A percentile compares a stretch with the other conserved stretches of the same genome.
Conservation (phyloP, 306 rosid species). For the Casuarina glauca region DNA sequence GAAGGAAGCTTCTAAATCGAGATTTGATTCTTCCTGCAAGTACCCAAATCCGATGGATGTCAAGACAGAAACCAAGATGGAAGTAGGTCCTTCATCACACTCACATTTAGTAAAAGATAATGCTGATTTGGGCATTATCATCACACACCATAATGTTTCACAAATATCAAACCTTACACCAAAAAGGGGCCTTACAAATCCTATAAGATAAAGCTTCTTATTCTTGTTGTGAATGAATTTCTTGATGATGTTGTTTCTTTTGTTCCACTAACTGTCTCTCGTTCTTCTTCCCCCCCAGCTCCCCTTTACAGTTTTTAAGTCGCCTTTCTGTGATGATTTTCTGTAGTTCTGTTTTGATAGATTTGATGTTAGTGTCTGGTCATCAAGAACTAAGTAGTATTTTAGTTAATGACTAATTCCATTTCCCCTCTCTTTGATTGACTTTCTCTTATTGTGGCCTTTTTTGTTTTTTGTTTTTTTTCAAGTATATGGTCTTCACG, state of each 20-base stretch:
- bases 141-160: slow-evolving; percentile 28
- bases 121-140: slow-evolving; percentile 30
- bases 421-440: slow-evolving; percentile 19
- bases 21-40: slow-evolving; percentile 1
- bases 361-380: slow-evolving; percentile 90
- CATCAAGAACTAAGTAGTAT: slow-evolving; percentile 79
- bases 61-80: slow-evolving; percentile 19
- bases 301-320: slow-evolving; percentile 68
- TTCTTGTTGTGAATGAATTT: slow-evolving; percentile 87
- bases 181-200: slow-evolving; percentile 33
- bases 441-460: not conserved
- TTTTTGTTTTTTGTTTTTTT: no score
- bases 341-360: slow-evolving; percentile 75
- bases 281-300: not conserved
- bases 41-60: not conserved
- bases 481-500: no score
- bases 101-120: slow-evolving; percentile 20
- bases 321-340: slow-evolving; percentile 84
- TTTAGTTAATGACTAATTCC: slow-evolving; percentile 30
- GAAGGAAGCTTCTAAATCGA: no score
- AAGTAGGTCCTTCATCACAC: slow-evolving; percentile 26
- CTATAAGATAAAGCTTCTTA: slow-evolving; percentile 73
- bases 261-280: slow-evolving; percentile 26
- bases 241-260: slow-evolving; percentile 69
- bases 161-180: slow-evolving; percentile 29